Percentiles rank a stretch among this genome's conserved stretches.
These are phyloP conservation scores for Ustilago tritici DNA, from an alignment of 1,284 basidiomycete genomes.

Conservation along the genomic window DNA sequence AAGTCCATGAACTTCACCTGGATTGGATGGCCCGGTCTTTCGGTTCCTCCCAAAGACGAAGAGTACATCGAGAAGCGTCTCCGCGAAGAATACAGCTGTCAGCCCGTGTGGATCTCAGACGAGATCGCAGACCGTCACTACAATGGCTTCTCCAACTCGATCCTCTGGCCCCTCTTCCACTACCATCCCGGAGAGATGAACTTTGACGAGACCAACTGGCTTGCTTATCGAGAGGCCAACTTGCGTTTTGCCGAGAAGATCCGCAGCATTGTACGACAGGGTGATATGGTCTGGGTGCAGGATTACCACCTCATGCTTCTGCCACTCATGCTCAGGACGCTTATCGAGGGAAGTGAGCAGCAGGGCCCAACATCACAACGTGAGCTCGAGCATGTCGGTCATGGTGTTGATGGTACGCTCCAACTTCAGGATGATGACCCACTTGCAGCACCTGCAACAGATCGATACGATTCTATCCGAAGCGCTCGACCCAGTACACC, in stretches of 20 bases:
- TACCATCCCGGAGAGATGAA: constrained; percentile 88
- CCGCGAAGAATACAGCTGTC: constrained; percentile 93
- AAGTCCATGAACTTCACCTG: constrained; percentile 68
- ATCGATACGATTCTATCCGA: constrained; percentile 13
- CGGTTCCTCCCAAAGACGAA: constrained; percentile 57
- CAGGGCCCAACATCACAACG: constrained; percentile 71
- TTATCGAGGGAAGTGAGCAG: constrained; percentile 76
- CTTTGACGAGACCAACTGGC: constrained; percentile 98
- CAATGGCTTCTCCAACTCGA: constrained; percentile 98
- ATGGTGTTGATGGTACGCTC: constrained; percentile 62
- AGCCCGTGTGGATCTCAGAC: constrained; percentile 96
- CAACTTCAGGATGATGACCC: constrained; percentile 55
- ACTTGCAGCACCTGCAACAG: constrained; percentile 55
- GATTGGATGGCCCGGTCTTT: constrained; percentile 69
- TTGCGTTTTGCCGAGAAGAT: constrained; percentile 92
- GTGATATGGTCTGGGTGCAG: constrained; percentile 89
- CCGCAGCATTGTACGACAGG: constrained; percentile 80
- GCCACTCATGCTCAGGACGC: constrained; percentile 88
- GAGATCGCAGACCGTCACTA: constrained; percentile 98
- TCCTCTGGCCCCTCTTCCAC: constrained; percentile 99
- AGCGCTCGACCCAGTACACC: constrained; percentile 23
- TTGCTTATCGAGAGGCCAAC: constrained; percentile 96
- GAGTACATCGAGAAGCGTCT: constrained; percentile 74
- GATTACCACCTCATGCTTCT: constrained; percentile 84
- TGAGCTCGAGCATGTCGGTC: constrained; percentile 62